These are phyloP conservation scores for Pestalotiopsis sp. DNA, from an alignment of 2,329 filamentous ascomycete species.

Conservation along the genomic window DNA sequence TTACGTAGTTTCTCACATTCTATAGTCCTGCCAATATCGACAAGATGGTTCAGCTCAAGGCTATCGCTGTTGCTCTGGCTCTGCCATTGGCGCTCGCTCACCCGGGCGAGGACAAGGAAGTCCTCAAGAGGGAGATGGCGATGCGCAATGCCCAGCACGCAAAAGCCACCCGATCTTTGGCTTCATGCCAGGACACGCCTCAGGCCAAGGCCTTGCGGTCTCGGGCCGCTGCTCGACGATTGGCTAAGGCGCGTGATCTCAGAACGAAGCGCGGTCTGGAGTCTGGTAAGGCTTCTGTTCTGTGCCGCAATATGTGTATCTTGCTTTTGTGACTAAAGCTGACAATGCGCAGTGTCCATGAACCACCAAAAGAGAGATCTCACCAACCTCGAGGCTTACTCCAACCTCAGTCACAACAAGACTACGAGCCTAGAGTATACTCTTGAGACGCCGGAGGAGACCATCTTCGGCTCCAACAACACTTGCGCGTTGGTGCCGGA, in stretches of 20 bases:
- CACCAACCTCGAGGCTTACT: neutral
- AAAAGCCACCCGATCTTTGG: neutral
- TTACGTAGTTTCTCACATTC: no score
- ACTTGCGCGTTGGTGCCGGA: constrained; percentile 57
- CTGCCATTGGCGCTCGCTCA: constrained; percentile 3
- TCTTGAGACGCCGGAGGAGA: constrained; percentile 32
- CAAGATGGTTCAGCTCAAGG: neutral
- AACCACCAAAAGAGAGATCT: constrained; percentile 12
- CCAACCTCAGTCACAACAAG: constrained; percentile 9
- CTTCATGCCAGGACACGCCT: neutral
- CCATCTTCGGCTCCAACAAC: constrained; percentile 43
- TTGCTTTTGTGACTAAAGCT: neutral
- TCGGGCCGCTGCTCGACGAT: constrained; percentile 1
- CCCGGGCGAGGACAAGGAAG: neutral
- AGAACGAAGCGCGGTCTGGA: neutral
- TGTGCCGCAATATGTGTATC: neutral
- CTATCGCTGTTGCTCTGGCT: neutral
- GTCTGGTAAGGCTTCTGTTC: neutral
- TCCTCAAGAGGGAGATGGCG: neutral
- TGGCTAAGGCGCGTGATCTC: constrained; percentile 1
- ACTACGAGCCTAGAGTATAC: constrained; percentile 27
- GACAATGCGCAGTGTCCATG: neutral
- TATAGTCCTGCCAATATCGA: no score
- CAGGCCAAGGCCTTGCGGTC: neutral
- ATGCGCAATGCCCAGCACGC: constrained; percentile 7